phyloP scores from a whole-genome alignment of 495 filamentous ascomycete species.

The Cryomyces minteri region DNA sequence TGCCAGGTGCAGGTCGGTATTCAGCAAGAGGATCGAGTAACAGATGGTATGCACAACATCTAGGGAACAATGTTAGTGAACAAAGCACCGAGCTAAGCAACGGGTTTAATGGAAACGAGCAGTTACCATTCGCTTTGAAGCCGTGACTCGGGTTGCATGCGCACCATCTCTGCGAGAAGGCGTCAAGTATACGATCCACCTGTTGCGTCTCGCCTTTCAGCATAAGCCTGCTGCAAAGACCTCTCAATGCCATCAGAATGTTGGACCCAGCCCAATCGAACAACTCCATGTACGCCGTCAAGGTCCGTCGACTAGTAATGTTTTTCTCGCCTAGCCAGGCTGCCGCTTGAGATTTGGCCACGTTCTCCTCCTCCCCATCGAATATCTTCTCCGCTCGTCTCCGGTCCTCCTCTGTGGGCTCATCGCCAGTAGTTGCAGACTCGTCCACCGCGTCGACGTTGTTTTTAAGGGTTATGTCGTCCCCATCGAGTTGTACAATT shows the following conservation, averaged over 20 bases:
- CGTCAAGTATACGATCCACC: slow-evolving; percentile 81
- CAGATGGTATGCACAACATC: slow-evolving; percentile 96
- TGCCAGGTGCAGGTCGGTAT: slow-evolving; percentile 88
- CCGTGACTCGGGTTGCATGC: slow-evolving; percentile 87
- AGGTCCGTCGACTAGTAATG: slow-evolving; percentile 39
- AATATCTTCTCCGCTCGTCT: slow-evolving; percentile 67
- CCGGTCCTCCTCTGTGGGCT: slow-evolving; percentile 44
- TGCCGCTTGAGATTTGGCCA: slow-evolving; percentile 58
- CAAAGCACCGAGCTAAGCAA: not conserved
- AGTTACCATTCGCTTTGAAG: slow-evolving; percentile 72
- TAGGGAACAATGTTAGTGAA: slow-evolving; percentile 17
- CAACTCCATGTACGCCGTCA: slow-evolving; percentile 79
- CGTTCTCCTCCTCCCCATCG: slow-evolving; percentile 67
- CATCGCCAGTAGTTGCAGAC: slow-evolving; percentile 11
- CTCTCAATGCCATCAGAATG: slow-evolving; percentile 60
- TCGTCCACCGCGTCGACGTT: slow-evolving; percentile 8
- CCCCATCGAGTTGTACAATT: slow-evolving; percentile 26
- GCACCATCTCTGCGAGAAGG: slow-evolving; percentile 79
- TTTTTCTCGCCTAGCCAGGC: slow-evolving; percentile 77
- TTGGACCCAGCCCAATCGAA: slow-evolving; percentile 75
- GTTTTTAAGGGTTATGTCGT: slow-evolving; percentile 9
- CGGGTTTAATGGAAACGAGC: not conserved
- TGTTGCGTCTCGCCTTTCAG: slow-evolving; percentile 92
- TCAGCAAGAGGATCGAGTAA: slow-evolving; percentile 87
- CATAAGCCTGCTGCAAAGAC: slow-evolving; percentile 65